Base-by-base conservation (phyloP, 371 early-diverging fungal genomes). In the Lichtheimia hyalospora region DNA sequence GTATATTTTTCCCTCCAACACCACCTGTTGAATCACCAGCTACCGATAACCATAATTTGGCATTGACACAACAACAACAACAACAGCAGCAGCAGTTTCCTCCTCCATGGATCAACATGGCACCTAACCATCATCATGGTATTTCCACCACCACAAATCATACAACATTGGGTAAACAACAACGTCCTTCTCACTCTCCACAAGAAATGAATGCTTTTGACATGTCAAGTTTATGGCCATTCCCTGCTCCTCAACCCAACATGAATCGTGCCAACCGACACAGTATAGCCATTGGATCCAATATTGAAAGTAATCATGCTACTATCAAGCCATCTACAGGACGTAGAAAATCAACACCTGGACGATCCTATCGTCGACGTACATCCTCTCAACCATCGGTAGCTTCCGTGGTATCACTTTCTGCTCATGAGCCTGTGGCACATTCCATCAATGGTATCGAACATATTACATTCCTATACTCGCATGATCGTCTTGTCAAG, bases 391-490 rank as follows among this genome's bases (percentile, higher is more conserved):
- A 75, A 23, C 72, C 75, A 21, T 78, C 75, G 16, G 80, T 79
- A 5, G 80, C 80, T 14, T 70, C 76, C 3, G 73, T 73, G n/a
- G 80, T 79, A 4, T 74, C 82, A 23, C 65, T 84, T 12, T 70
- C 84, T 6, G 76, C 75, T n/a, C 78, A 82, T 50, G 78, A 79
- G 54, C 84, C 84, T 2, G 68, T 75, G 2, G 62, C 77, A 7
- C 60, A 70, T 7, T 39, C 71, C 1, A 67, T 70, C 40, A 68
- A 86, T 49, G 88, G 85, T 10, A 69, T 89, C 59, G 87, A 88
- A 56, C 80, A 82, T 68, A 76, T 90, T 40, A 79, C 79, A 10
- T 89, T 91, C 63, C 61, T 76, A 13, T 91, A 91, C 63, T 84
- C 89, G 18, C 75, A 77, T 52, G 83, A 86, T 61, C 85, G 89